phyloP scores from a whole-genome alignment of 306 rosid genomes.

The Prunus mume region DNA sequence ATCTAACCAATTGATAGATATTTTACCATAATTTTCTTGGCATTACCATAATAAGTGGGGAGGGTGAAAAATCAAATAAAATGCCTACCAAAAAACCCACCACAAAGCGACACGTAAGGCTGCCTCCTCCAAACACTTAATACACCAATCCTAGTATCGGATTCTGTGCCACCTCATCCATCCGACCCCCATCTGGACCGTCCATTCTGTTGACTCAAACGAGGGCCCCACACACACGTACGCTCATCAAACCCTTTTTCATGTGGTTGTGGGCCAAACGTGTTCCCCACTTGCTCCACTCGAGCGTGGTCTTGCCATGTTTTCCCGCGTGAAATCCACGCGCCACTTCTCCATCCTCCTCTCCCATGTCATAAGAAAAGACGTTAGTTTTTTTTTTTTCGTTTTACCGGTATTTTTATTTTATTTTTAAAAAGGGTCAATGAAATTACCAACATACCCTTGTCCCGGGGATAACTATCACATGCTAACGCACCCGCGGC shows the following conservation, averaged over 20 bases:
- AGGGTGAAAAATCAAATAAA: background rate
- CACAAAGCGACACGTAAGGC: conserved; percentile 5
- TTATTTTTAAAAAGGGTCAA: background rate
- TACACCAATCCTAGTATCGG: conserved; percentile 9
- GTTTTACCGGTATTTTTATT: background rate
- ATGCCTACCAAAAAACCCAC: background rate
- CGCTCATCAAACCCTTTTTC: conserved; percentile 4
- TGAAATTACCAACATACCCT: background rate
- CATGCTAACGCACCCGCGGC: background rate
- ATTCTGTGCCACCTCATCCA: conserved; percentile 2
- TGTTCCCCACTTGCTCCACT: conserved; percentile 23
- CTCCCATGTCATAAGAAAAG: background rate
- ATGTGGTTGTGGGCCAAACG: conserved; percentile 21
- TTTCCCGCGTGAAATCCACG: conserved; percentile 1
- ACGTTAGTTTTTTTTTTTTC: background rate
- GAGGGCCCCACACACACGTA: background rate
- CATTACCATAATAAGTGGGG: background rate
- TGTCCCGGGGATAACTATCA: background rate
- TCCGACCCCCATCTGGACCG: conserved; percentile 3
- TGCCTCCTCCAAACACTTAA: background rate
- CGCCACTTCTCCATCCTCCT: background rate
- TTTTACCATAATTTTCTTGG: background rate
- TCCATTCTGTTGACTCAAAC: background rate
- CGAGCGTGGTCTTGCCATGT: background rate
- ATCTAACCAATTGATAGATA: background rate